These are phyloP conservation scores for Arctium minus DNA, from an alignment of 129 eudicot genomes.

Conservation along the genomic window DNA sequence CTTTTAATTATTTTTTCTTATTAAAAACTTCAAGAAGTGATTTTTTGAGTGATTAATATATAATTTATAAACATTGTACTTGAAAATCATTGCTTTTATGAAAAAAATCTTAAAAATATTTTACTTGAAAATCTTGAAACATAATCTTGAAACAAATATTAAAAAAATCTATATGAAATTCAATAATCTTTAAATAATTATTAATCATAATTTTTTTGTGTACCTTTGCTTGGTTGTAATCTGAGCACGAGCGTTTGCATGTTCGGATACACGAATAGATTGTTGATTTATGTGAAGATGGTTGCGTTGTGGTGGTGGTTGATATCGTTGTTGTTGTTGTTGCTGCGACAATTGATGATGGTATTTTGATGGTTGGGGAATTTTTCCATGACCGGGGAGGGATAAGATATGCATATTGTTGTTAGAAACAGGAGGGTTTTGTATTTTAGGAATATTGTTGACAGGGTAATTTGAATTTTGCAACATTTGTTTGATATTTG, in stretches of 20 bases:
- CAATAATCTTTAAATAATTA: neutral
- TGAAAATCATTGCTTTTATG: neutral
- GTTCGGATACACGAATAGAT: constrained; percentile 20
- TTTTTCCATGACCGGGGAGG: constrained; percentile 41
- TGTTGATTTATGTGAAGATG: constrained; percentile 24
- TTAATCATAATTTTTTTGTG: neutral
- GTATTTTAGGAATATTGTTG: constrained; percentile 13
- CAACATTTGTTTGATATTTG: constrained; percentile 35
- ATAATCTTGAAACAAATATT: neutral
- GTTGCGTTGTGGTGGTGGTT: neutral
- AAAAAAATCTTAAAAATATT: neutral
- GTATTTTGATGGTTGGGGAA: constrained; percentile 25
- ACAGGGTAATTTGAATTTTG: constrained; percentile 47
- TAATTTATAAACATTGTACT: neutral
- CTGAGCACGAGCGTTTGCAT: neutral
- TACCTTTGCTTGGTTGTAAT: constrained; percentile 60
- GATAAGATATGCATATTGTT: constrained; percentile 37
- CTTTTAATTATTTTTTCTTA: neutral
- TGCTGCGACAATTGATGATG: neutral
- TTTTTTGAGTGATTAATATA: neutral
- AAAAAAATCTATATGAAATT: neutral
- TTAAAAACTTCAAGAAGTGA: neutral
- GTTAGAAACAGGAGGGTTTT: constrained; percentile 7
- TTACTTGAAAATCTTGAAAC: neutral
- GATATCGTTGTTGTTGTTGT: constrained; percentile 20